Percentiles rank a stretch among this genome's conserved stretches.
Evolutionary conservation across 202 grass and related monocot genomes (phyloP).

Genomic region (Zoysia matrella): DNA sequence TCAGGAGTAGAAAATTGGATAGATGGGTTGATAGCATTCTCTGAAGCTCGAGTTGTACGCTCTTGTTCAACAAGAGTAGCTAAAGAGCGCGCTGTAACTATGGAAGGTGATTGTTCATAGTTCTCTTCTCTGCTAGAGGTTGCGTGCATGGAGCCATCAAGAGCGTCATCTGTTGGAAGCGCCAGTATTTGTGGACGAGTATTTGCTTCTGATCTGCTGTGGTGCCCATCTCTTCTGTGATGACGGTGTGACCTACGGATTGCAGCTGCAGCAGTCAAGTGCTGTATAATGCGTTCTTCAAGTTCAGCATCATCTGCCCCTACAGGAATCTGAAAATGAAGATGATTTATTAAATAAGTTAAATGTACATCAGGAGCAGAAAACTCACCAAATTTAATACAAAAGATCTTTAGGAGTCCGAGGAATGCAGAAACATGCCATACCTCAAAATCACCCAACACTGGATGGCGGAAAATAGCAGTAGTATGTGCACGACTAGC

Average conservation of each 20-base stretch:
- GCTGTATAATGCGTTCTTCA: conserved; percentile 83
- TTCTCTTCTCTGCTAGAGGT: conserved; percentile 41
- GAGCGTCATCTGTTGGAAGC: conserved; percentile 49
- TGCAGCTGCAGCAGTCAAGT: conserved; percentile 75
- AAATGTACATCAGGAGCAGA: not conserved
- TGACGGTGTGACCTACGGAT: conserved; percentile 71
- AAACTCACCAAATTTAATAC: not conserved
- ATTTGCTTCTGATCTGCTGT: conserved; percentile 55
- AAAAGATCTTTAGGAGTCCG: not conserved
- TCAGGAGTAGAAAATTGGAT: conserved; percentile 38
- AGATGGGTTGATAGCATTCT: conserved; percentile 27
- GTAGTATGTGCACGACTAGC: conserved; percentile 45
- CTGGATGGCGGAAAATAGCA: conserved; percentile 70
- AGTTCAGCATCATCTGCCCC: conserved; percentile 73
- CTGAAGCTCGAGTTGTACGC: conserved; percentile 34
- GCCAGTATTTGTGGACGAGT: conserved; percentile 59
- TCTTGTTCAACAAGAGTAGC: conserved; percentile 56
- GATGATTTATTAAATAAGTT: conserved; percentile 3
- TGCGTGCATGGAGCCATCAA: conserved; percentile 37
- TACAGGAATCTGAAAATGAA: conserved; percentile 60
- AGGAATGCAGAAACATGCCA: conserved; percentile 45
- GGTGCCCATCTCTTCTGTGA: conserved; percentile 67
- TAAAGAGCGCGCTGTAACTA: conserved; percentile 45
- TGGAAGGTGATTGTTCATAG: conserved; percentile 39
- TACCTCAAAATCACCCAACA: conserved; percentile 87